These are phyloP conservation scores for Penicillium psychrosexuale DNA, from an alignment of 2,329 filamentous ascomycete species.

Conservation along the genomic window DNA sequence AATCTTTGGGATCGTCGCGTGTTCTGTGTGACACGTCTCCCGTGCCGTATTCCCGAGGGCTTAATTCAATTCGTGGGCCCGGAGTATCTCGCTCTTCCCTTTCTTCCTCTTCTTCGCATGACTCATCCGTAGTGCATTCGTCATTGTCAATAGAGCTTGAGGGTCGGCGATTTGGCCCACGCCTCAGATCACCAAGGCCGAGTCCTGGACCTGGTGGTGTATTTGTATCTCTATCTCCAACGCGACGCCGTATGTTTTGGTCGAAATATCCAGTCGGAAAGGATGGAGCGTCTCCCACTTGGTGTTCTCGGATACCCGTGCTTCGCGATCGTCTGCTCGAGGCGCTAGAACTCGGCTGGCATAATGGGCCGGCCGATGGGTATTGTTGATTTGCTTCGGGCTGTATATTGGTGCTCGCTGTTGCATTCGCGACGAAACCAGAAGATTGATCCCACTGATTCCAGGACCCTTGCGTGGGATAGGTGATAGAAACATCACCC, in stretches of 20 bases:
- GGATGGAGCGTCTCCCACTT: not conserved
- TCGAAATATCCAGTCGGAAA: slow-evolving; percentile 34
- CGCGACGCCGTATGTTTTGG: slow-evolving; percentile 27
- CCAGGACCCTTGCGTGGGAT: slow-evolving; percentile 44
- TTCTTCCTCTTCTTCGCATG: slow-evolving; percentile 27
- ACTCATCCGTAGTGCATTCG: slow-evolving; percentile 16
- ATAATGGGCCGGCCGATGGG: slow-evolving; percentile 6
- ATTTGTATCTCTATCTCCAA: slow-evolving; percentile 8
- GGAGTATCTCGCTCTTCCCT: slow-evolving; percentile 18
- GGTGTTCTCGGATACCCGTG: not conserved
- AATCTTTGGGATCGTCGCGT: slow-evolving; percentile 18
- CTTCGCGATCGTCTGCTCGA: slow-evolving; percentile 1
- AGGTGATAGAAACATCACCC: slow-evolving; percentile 41
- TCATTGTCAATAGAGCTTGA: not conserved
- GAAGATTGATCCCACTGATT: slow-evolving; percentile 37
- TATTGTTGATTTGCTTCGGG: slow-evolving; percentile 15
- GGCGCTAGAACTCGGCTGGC: not conserved
- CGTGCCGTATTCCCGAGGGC: slow-evolving; percentile 5
- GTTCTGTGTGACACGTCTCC: slow-evolving; percentile 5
- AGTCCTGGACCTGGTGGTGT: slow-evolving; percentile 8
- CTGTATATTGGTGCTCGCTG: slow-evolving; percentile 1
- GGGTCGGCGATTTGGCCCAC: not conserved
- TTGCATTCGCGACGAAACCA: slow-evolving; percentile 12
- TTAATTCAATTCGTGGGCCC: slow-evolving; percentile 2
- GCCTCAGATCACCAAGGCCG: slow-evolving; percentile 10